Evolutionary conservation across 2,329 filamentous ascomycete genomes (phyloP), one percentile per base, ranked within the genome.

Genomic region (Fusarium dimerum): DNA sequence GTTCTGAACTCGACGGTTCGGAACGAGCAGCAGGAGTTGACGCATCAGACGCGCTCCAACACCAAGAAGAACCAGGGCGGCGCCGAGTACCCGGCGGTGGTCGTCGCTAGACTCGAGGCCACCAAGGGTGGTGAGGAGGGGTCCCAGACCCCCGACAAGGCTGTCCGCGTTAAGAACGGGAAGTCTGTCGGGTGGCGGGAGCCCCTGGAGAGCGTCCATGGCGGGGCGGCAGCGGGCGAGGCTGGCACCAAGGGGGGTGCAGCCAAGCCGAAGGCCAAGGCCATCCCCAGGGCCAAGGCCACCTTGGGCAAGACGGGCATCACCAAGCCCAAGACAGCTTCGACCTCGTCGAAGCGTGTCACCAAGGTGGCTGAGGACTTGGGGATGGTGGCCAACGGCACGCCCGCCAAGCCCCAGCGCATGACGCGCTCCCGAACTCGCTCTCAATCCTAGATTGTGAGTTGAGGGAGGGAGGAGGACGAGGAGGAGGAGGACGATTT

Each of bases 181-280:
- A 71, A 69, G 61, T 62, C 50, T 17, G 71, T 73, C 17, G 65
- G 55, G 18, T 73, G 71, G 71, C 71, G 64, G 38, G 63, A 68
- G 13, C 71, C 71, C 20, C 51, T 73, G 5, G 65, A 61, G 48
- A 57, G 59, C 20, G 57, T 64, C 47, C 62, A 69, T 43, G 65
- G 64, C 34, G 59, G 60, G 55, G 32, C 32, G 9, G 13, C 10
- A 15, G 32, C 4, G 10, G 32, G 32, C 32, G 32, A 36, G 32
- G 32, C 32, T 36, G 32, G 32, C 32, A 36, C 13, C 32, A 36
- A 36, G 32, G 13, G 32, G 32, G 32, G 32, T 36, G 32, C 32
- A 36, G 32, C 32, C 32, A 55, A 44, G 62, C 50, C 66, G 57
- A 61, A 55, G 47, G 60, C 62, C 38, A 56, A 56, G 46, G n/a